Conservation (phyloP, 2,329 filamentous ascomycete species). For the Bertia moriformis region DNA sequence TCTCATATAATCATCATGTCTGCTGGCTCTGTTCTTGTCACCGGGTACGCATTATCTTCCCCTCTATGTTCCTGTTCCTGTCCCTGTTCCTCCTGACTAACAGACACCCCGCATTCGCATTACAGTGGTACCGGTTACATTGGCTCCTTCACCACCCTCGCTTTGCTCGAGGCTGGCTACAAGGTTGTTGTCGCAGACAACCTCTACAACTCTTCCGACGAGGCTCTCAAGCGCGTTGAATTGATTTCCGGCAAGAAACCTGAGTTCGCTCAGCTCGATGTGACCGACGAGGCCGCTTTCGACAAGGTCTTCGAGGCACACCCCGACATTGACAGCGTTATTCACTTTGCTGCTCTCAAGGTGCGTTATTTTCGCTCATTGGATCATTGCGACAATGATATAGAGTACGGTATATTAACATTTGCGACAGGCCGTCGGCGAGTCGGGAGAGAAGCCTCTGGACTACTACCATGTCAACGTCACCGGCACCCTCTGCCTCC, state of each 20-base stretch:
- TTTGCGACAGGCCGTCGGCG: slow-evolving; percentile 73
- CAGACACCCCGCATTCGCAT: no score
- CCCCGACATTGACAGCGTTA: slow-evolving; percentile 91
- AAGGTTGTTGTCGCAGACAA: slow-evolving; percentile 93
- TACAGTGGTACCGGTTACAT: slow-evolving; percentile 94
- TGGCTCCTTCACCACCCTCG: slow-evolving; percentile 87
- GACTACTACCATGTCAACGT: slow-evolving; percentile 98
- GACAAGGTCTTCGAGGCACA: slow-evolving; percentile 80
- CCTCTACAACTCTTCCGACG: slow-evolving; percentile 89
- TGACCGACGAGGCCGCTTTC: slow-evolving; percentile 71
- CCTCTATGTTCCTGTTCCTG: background rate
- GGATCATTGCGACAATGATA: no score
- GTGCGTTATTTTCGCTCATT: slow-evolving; percentile 33
- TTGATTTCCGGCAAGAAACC: slow-evolving; percentile 80
- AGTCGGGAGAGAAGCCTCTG: slow-evolving; percentile 83
- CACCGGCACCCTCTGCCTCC: slow-evolving; percentile 73
- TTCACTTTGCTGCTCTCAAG: slow-evolving; percentile 97
- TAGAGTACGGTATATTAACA: no score
- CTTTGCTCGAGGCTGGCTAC: slow-evolving; percentile 85
- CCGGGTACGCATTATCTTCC: background rate
- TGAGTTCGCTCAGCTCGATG: slow-evolving; percentile 70
- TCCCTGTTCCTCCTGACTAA: background rate
- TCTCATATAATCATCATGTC: slow-evolving; percentile 1
- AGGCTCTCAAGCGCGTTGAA: slow-evolving; percentile 88
- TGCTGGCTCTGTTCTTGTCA: slow-evolving; percentile 1